Percentiles rank a stretch among this genome's conserved stretches.
phyloP scores from a whole-genome alignment of 306 rosid species.

The Inga oerstediana region DNA sequence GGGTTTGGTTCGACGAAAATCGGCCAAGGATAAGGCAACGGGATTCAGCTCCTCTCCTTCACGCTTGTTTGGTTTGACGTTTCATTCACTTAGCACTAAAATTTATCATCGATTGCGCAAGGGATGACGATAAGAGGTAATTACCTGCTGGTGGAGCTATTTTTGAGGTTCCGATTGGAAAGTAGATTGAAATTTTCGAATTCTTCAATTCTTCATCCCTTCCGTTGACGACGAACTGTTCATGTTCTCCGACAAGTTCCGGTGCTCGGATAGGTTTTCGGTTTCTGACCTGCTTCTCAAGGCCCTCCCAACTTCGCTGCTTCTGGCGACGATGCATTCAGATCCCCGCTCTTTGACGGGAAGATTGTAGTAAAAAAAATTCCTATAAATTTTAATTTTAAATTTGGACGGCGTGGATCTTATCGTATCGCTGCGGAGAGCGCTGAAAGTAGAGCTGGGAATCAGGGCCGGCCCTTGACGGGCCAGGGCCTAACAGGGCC shows the following conservation, averaged over 20 bases:
- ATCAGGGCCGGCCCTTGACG: no score
- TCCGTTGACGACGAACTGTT: not conserved
- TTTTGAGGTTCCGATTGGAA: not conserved
- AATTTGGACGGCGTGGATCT: not conserved
- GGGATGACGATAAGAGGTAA: not conserved
- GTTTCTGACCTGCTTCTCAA: not conserved
- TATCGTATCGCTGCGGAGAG: not conserved
- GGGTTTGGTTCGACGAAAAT: not conserved
- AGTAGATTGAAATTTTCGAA: not conserved
- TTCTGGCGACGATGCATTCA: not conserved
- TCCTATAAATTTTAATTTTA: no score
- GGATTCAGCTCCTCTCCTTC: not conserved
- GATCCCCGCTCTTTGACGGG: not conserved
- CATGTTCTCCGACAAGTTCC: not conserved
- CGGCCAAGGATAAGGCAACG: not conserved
- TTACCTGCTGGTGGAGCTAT: not conserved
- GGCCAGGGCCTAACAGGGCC: no score
- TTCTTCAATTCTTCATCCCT: not conserved
- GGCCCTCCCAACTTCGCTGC: not conserved
- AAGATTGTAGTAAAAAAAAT: not conserved
- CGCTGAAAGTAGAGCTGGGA: not conserved
- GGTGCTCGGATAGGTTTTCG: not conserved
- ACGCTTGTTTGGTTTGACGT: not conserved
- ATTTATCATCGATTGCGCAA: not conserved
- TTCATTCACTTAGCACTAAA: not conserved